phyloP scores from a whole-genome alignment of 2,329 filamentous ascomycete genomes.

The Phaeosphaeriaceae sp. region DNA sequence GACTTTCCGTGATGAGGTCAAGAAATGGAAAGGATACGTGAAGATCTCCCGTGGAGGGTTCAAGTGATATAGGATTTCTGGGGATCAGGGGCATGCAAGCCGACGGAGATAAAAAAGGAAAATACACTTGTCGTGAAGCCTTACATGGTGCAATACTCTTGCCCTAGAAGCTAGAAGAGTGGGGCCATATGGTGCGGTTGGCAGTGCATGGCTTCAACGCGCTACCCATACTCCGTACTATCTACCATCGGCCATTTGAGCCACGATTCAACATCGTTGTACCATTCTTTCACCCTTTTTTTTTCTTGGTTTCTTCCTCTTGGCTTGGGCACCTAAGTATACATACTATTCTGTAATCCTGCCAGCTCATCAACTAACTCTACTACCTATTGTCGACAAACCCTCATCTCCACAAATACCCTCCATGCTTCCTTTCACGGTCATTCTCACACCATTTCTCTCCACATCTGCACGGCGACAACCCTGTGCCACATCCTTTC shows the following conservation, averaged over 20 bases:
- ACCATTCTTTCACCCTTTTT: no score
- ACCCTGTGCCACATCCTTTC: constrained; percentile 15
- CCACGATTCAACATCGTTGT: neutral
- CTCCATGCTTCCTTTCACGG: neutral
- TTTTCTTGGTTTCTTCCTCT: no score
- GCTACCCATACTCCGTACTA: no score
- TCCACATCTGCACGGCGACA: constrained; percentile 12
- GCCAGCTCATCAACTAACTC: neutral
- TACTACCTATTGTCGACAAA: neutral
- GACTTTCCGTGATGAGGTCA: neutral
- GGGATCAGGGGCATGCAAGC: constrained; percentile 6
- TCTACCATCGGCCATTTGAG: neutral
- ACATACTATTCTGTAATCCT: neutral
- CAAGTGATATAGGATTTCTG: constrained; percentile 4
- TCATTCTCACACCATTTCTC: constrained; percentile 16
- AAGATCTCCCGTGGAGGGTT: constrained; percentile 1
- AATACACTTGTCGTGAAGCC: neutral
- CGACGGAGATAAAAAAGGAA: constrained; percentile 8
- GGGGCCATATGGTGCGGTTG: neutral
- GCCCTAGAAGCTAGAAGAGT: no score
- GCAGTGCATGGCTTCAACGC: no score
- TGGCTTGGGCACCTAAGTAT: no score
- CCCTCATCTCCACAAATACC: neutral
- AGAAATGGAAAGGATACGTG: constrained; percentile 1
- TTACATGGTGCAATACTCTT: no score